Base-by-base conservation (phyloP, 176 grass and related monocot genomes). In the Musa acuminata region DNA sequence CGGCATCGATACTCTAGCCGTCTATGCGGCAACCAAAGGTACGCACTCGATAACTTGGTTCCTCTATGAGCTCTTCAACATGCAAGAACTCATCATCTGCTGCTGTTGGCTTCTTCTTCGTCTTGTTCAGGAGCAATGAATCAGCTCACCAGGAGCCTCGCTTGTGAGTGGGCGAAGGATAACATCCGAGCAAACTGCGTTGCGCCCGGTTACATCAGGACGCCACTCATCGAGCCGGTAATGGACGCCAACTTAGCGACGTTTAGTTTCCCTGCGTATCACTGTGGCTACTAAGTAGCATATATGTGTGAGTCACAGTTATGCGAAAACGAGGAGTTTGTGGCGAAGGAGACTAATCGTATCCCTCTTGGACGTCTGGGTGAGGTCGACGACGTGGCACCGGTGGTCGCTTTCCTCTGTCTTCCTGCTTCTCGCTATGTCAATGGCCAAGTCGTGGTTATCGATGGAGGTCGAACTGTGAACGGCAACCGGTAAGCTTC, bases 401-500 rank as follows among this genome's bases (percentile, higher is more conserved):
- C 70, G 0, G 16, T 81, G 17, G 75, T 83, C 13, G 70, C 87
- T 11, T 89, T 89, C 64, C 84, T 83, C 19, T 90, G 84, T 78
- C 74, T 79, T 75, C 87, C 87, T 1, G 78, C 64, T 17, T 78
- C 87, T 0, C 29, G 70, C 55, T 86, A 84, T 22, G 83, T 90
- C 53, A 86, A 74, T 0, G 87, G 87, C 1, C 84, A 86, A 68
- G 75, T 86, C 51, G 76, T 86, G 53, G 81, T 69, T 23, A 67
- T 89, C 11, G 87, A 86, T 19, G 87, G 84, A 3, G 87, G 87
- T 8, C 70, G 75, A 7, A 54, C 62, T 8, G 21, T 89, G 13
- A 51, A 70, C 10, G 67, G 43, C 17, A 51, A 21, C 14, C 0
- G 11, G 10, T 64, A 26, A 64, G 19, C 29, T 29, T 29, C 29